A percentile compares a stretch with the other conserved stretches of the same genome.
Evolutionary conservation across 2,329 filamentous ascomycete genomes (phyloP).

Genomic region (Exserohilum turcica): DNA sequence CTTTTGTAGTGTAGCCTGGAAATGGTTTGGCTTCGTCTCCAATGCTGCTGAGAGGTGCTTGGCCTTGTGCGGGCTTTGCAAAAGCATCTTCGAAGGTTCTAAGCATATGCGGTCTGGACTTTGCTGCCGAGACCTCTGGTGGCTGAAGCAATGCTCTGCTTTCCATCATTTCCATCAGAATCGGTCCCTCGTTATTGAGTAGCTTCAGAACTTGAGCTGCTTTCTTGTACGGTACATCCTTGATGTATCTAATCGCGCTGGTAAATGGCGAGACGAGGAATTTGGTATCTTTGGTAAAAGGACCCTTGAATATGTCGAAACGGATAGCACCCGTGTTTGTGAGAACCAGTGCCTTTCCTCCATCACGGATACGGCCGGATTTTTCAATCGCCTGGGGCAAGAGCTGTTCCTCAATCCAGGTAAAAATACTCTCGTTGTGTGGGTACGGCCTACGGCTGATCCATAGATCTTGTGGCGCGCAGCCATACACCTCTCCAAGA

Average conservation of each 20-base stretch:
- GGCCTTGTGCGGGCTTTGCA: constrained; percentile 10
- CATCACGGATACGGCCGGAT: constrained; percentile 46
- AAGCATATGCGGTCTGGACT: constrained; percentile 28
- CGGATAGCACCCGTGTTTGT: constrained; percentile 90
- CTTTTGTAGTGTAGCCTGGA: constrained; percentile 88
- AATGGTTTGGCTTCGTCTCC: constrained; percentile 48
- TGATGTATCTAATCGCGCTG: constrained; percentile 75
- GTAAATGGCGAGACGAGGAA: constrained; percentile 88
- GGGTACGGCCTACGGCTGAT: constrained; percentile 79
- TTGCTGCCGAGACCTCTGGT: constrained; percentile 51
- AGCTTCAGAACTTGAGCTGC: constrained; percentile 70
- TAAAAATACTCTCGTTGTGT: constrained; percentile 74
- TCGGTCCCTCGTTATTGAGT: constrained; percentile 62
- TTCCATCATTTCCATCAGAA: constrained; percentile 48
- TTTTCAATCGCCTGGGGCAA: constrained; percentile 69
- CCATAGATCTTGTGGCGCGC: constrained; percentile 80
- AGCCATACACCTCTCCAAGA: constrained; percentile 79
- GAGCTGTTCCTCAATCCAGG: constrained; percentile 76
- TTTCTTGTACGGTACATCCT: constrained; percentile 77
- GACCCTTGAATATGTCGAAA: constrained; percentile 92
- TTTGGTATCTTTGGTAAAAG: constrained; percentile 85
- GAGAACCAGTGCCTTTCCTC: constrained; percentile 71
- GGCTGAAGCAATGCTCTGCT: constrained; percentile 49
- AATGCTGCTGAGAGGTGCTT: constrained; percentile 13
- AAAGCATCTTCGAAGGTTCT: constrained; percentile 5